Evolutionary conservation across 2,329 filamentous ascomycete genomes (phyloP), one percentile per base, ranked within the genome.

Genomic region (Phoma sp.): DNA sequence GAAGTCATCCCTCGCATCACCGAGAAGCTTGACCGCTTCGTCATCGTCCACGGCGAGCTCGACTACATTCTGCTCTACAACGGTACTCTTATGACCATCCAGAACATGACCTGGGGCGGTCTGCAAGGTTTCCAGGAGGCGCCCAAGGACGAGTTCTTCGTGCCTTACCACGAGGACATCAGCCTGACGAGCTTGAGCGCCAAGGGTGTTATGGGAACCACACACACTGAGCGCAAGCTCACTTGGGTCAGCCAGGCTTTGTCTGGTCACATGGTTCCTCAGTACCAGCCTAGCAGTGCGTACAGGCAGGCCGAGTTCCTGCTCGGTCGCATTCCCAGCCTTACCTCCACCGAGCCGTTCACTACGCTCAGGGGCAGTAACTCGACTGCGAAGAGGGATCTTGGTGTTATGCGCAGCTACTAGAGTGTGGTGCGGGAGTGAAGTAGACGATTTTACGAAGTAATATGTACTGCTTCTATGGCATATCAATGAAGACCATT

Each of bases 61-160:
- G 91, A 92, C 75, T 89, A 83, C 68, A 81, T 90, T 56, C 80
- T 91, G 9, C 78, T 88, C 22, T 79, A 82, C 65, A 89, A 90
- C 70, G 90, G 89, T 15, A 89, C 89, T 0, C 79, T 94, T 1
- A 78, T 91, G 6, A 82, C 83, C 1, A 87, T 93, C 55, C 90
- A 94, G 70, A 92, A 92, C 77, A 91, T 93, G 86, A 92, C 89
- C 0, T 94, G 87, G 86, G 85, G 85, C 53, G 90, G 89, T 4
- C 72, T 80, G 38, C 84, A 89, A 46, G 91, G 90, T 0, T 93
- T 94, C 79, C 83, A 87, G 60, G 70, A 73, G 1, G 73, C 76
- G 0, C 90, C 90, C 0, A 71, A 70, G 1, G 81, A 85, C 46
- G 85, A 86, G 2, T 87, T 91, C 68, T 91, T 84, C 69, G 88